Conservation (phyloP, 164 flowering plant genomes). For the Dillenia turbinata region DNA sequence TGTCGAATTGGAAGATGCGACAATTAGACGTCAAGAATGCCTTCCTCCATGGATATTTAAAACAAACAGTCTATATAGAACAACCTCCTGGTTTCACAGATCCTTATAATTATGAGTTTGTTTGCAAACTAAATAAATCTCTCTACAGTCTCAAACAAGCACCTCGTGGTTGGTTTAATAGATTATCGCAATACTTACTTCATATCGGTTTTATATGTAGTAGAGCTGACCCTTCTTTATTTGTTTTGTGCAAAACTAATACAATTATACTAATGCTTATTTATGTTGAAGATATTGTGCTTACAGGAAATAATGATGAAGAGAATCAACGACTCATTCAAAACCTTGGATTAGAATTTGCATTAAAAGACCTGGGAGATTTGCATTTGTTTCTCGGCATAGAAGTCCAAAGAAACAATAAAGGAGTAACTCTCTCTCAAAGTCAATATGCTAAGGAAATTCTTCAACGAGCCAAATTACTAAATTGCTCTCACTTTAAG, state of each 20-base stretch:
- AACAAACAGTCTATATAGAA: background rate
- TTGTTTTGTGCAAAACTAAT: background rate
- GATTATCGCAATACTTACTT: background rate
- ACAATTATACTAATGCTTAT: background rate
- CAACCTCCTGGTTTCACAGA: background rate
- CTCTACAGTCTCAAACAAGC: background rate
- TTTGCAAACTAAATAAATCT: background rate
- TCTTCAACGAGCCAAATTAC: background rate
- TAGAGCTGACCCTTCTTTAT: background rate
- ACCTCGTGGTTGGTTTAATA: background rate
- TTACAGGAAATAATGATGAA: background rate
- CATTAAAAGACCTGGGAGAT: constrained; percentile 1
- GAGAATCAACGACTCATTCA: background rate
- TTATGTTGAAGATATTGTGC: constrained; percentile 1
- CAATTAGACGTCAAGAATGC: constrained; percentile 4
- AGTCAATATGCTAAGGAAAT: background rate
- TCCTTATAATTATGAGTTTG: background rate
- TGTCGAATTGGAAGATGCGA: background rate
- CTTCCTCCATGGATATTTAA: background rate
- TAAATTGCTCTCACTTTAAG: background rate
- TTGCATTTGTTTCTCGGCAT: background rate
- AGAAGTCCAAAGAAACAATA: background rate
- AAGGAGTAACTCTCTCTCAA: background rate
- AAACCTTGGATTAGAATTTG: background rate
- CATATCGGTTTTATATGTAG: background rate